Evolutionary conservation across 2,329 filamentous ascomycete genomes (phyloP).

Genomic region (Huntiella savannae): DNA sequence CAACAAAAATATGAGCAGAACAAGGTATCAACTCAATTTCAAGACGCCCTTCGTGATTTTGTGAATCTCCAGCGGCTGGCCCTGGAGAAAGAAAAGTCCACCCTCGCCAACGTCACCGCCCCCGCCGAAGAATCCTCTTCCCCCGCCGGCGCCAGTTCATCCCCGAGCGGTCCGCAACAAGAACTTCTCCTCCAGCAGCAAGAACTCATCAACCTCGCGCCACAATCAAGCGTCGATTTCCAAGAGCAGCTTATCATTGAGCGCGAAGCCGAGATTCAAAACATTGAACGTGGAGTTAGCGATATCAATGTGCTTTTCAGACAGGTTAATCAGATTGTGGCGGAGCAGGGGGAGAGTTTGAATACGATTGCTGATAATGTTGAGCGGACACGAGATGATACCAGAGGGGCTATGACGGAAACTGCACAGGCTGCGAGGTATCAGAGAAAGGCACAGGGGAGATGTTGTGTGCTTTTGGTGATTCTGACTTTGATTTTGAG

Average conservation of each 20-base stretch:
- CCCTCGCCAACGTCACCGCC: constrained; percentile 62
- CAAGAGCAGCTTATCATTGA: constrained; percentile 91
- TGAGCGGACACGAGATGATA: constrained; percentile 62
- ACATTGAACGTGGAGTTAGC: constrained; percentile 89
- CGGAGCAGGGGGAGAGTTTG: constrained; percentile 77
- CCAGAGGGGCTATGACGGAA: constrained; percentile 69
- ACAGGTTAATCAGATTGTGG: constrained; percentile 94
- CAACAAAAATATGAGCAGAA: constrained; percentile 93
- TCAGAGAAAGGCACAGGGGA: constrained; percentile 88
- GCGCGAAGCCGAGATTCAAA: constrained; percentile 88
- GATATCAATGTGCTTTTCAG: constrained; percentile 94
- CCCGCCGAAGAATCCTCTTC: constrained; percentile 32
- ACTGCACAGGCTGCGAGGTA: constrained; percentile 71
- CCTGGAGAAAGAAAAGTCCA: constrained; percentile 80
- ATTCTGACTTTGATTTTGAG: constrained; percentile 77
- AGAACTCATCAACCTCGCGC: constrained; percentile 61
- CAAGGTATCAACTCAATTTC: constrained; percentile 86
- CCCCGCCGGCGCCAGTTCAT: constrained; percentile 1
- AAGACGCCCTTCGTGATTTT: constrained; percentile 73
- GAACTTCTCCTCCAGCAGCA: constrained; percentile 44
- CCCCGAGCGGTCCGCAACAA: constrained; percentile 10
- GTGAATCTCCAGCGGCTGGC: constrained; percentile 78
- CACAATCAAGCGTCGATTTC: constrained; percentile 92
- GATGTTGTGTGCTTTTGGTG: constrained; percentile 78
- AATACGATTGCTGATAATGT: constrained; percentile 81